Evolutionary conservation across 2,329 filamentous ascomycete species (phyloP).

Genomic region (Exophiala phaeomuriformis): DNA sequence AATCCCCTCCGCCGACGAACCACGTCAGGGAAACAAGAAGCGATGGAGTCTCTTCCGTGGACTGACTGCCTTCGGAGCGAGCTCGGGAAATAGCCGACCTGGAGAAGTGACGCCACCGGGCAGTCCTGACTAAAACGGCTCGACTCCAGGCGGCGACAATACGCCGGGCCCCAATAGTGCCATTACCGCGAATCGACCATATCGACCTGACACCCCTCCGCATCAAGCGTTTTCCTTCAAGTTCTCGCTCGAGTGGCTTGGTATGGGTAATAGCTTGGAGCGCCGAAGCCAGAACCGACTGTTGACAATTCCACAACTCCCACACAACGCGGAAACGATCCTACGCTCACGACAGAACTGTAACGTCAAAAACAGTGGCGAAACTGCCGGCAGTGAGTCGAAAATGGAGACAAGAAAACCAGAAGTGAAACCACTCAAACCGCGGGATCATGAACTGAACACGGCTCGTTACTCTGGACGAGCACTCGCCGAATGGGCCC

Average conservation of each 20-base stretch:
- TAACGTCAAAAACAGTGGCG: constrained; percentile 8
- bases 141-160: background rate
- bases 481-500: constrained; percentile 57
- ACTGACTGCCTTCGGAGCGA: constrained; percentile 39
- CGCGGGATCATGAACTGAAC: constrained; percentile 31
- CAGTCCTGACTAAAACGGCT: constrained; percentile 29
- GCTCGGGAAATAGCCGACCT: constrained; percentile 39
- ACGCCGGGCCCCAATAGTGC: constrained; percentile 19
- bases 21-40: constrained; percentile 32
- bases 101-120: constrained; percentile 37
- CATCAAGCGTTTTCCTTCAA: constrained; percentile 57
- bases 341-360: constrained; percentile 31
- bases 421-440: constrained; percentile 23
- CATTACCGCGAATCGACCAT: constrained; percentile 28
- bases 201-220: constrained; percentile 33
- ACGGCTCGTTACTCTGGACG: constrained; percentile 54
- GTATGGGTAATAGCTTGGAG: constrained; percentile 38
- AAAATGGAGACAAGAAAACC: constrained; percentile 14
- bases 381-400: constrained; percentile 5
- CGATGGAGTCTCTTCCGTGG: constrained; percentile 48
- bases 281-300: constrained; percentile 46
- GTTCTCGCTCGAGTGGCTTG: constrained; percentile 61
- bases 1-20: constrained; percentile 25
- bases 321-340: constrained; percentile 48
- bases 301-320: constrained; percentile 50